Evolutionary conservation across 1,284 basidiomycete genomes (phyloP).

Genomic region (Fomitiporia mediterranea): DNA sequence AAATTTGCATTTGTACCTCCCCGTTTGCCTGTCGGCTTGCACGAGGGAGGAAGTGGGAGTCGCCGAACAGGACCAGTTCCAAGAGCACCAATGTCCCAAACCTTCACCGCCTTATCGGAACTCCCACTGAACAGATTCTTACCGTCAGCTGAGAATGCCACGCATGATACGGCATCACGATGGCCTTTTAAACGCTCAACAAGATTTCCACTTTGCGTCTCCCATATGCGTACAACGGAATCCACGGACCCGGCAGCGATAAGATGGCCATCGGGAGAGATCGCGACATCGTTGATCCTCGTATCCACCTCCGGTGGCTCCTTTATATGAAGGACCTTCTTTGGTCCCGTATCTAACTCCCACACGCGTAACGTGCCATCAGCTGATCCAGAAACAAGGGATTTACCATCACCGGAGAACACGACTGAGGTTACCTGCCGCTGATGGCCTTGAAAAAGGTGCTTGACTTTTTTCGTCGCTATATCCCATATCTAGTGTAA

Average conservation of each 20-base stretch:
- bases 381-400: constrained; percentile 82
- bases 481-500: constrained; percentile 86
- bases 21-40: background rate
- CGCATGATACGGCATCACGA: constrained; percentile 73
- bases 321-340: constrained; percentile 53
- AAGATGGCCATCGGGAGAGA: constrained; percentile 75
- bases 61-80: constrained; percentile 13
- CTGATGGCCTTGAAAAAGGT: constrained; percentile 78
- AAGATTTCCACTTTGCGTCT: constrained; percentile 65
- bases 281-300: constrained; percentile 75
- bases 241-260: constrained; percentile 85
- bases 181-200: constrained; percentile 78
- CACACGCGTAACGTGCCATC: constrained; percentile 87
- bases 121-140: constrained; percentile 76
- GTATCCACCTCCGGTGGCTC: constrained; percentile 58
- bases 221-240: constrained; percentile 85
- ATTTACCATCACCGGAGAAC: constrained; percentile 75
- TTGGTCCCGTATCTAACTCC: constrained; percentile 69
- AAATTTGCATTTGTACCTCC: background rate
- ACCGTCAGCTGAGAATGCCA: constrained; percentile 85
- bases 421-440: constrained; percentile 91
- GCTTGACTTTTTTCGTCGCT: constrained; percentile 62
- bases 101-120: constrained; percentile 82
- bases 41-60: constrained; percentile 7
- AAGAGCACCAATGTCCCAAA: constrained; percentile 74